Base-by-base conservation (phyloP, 371 early-diverging fungal species). In the Mucor plumbeus region DNA sequence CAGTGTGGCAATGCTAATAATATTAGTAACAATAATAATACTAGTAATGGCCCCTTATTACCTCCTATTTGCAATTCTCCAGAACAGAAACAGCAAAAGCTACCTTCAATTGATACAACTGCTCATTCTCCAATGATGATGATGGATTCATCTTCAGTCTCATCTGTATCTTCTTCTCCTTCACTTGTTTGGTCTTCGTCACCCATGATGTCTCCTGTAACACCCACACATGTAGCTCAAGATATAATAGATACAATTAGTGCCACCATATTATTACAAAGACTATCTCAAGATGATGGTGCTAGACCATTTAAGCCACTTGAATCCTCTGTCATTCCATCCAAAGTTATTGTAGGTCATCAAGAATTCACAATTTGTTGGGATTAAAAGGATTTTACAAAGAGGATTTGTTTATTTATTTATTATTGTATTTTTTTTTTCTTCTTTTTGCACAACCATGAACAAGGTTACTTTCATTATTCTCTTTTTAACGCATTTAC, bases 271-370 rank as follows among this genome's bases (percentile, higher is more conserved):
- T 68, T 80, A 6, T 73, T 88, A 8, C 85, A 85, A 61, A 72
- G 83, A n/a, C 71, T 88, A 56, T 86, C 86, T 0, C 83, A 79
- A 56, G 86, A 87, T 59, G 79, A 83, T 68, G 88, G 88, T 14
- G 73, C 72, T 17, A 73, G 84, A 21, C 87, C 87, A 7, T 82
- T 75, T 57, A 72, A 71, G 11, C 79, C 78, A 35, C 31, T 72
- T 8, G 67, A 68, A 14, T 63, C 70, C 7, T 58, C 65, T n/a
- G 53, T 58, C 21, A 62, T 82, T 17, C 78, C 82, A 14, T 74
- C 68, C 19, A 72, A 70, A 43, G 79, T 82, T 11, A 70, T 74
- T 40, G 76, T 77, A 17, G 77, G 72, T 15, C 68, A 79, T 43
- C 75, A 77, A 60, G 77, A 69, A 43, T 78, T 72, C 38, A 66